Conservation (phyloP, 2,329 filamentous ascomycete genomes). For the Exophiala sp. region DNA sequence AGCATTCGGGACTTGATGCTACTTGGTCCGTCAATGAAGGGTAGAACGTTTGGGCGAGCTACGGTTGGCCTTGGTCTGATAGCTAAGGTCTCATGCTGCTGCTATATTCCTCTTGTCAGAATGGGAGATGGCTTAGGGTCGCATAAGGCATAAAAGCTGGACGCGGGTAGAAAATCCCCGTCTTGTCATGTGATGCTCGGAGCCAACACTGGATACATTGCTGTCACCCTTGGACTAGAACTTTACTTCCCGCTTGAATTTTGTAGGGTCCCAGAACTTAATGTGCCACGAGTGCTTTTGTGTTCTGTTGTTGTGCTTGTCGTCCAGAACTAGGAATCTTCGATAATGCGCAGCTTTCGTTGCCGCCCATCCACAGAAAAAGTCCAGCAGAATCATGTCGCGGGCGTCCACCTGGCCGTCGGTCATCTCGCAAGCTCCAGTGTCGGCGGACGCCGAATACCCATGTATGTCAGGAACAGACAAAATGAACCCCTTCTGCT, state of each 20-base stretch:
- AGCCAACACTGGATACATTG: not conserved
- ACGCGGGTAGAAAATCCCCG: too few species aligned
- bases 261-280: not conserved
- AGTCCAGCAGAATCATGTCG: conserved; percentile 13
- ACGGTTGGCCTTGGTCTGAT: too few species aligned
- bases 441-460: not conserved
- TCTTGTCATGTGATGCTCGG: too few species aligned
- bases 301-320: conserved; percentile 8
- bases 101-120: too few species aligned
- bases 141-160: too few species aligned
- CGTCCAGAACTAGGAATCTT: conserved; percentile 14
- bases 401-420: conserved; percentile 4
- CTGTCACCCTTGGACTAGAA: not conserved
- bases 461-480: conserved; percentile 2
- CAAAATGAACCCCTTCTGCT: conserved; percentile 5
- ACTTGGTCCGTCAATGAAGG: too few species aligned
- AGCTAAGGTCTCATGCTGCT: too few species aligned
- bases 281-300: conserved; percentile 14
- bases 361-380: conserved; percentile 20
- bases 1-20: too few species aligned
- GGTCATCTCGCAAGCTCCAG: not conserved
- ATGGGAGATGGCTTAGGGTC: too few species aligned
- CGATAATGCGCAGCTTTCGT: conserved; percentile 8
- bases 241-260: not conserved
- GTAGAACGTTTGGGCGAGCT: too few species aligned